A percentile compares a stretch with the other conserved stretches of the same genome.
phyloP scores from a whole-genome alignment of 352 stramenopile species.

The Phytophthora nicotianae region DNA sequence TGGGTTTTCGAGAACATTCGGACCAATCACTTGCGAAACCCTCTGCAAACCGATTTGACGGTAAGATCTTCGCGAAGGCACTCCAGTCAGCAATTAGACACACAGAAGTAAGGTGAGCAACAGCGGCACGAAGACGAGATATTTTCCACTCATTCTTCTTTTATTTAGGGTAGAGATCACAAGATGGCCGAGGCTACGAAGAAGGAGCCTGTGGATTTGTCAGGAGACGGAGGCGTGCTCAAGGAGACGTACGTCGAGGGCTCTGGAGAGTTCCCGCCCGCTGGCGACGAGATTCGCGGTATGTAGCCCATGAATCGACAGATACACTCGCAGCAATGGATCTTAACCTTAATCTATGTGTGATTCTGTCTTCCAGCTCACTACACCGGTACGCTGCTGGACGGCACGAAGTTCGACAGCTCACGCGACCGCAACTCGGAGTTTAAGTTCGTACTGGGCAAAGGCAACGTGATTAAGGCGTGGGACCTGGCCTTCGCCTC shows the following conservation, averaged over 20 bases:
- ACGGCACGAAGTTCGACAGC: constrained; percentile 95
- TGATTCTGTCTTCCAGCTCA: constrained; percentile 66
- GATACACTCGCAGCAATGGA: not conserved
- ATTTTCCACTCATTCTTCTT: not conserved
- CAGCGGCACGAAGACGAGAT: constrained; percentile 3
- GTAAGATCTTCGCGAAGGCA: constrained; percentile 18
- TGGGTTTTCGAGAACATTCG: constrained; percentile 62
- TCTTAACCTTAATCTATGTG: not conserved
- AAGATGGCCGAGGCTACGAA: constrained; percentile 46
- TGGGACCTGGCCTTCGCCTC: constrained; percentile 91
- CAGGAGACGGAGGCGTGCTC: constrained; percentile 89
- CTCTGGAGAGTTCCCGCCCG: constrained; percentile 75
- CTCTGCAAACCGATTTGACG: constrained; percentile 16
- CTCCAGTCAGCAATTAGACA: constrained; percentile 30
- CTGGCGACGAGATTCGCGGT: constrained; percentile 87
- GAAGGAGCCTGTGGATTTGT: constrained; percentile 71
- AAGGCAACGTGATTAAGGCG: constrained; percentile 91
- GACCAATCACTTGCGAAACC: constrained; percentile 13
- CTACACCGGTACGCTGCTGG: constrained; percentile 95
- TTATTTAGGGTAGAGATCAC: constrained; percentile 14
- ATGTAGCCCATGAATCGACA: constrained; percentile 6
- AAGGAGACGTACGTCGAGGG: constrained; percentile 93
- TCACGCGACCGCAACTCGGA: constrained; percentile 88
- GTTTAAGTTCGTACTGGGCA: constrained; percentile 90
- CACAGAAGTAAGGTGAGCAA: constrained; percentile 8